Evolutionary conservation across 164 flowering plant genomes (phyloP).

Genomic region (Vitis vinifera): ASM3070453v1 NC_081810.1:5166001-5166500

Average conservation of each 20-base stretch:
- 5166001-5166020: no score
- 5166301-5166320: conserved; percentile 31
- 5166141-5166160: no score
- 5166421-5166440: conserved; percentile 5
- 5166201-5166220: no score
- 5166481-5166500: background rate
- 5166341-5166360: conserved; percentile 33
- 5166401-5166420: conserved; percentile 7
- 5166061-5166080: no score
- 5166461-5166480: conserved; percentile 9
- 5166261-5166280: conserved; percentile 20
- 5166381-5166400: conserved; percentile 22
- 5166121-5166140: no score
- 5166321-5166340: conserved; percentile 35
- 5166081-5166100: no score
- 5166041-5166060: no score
- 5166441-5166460: conserved; percentile 6
- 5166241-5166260: conserved; percentile 5
- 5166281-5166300: conserved; percentile 39
- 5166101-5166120: no score
- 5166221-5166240: conserved; percentile 3
- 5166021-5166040: no score
- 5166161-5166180: no score
- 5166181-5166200: no score
- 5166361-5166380: conserved; percentile 45